Conservation (phyloP, 2,329 filamentous ascomycete species). For the Didymella pinodella region DNA sequence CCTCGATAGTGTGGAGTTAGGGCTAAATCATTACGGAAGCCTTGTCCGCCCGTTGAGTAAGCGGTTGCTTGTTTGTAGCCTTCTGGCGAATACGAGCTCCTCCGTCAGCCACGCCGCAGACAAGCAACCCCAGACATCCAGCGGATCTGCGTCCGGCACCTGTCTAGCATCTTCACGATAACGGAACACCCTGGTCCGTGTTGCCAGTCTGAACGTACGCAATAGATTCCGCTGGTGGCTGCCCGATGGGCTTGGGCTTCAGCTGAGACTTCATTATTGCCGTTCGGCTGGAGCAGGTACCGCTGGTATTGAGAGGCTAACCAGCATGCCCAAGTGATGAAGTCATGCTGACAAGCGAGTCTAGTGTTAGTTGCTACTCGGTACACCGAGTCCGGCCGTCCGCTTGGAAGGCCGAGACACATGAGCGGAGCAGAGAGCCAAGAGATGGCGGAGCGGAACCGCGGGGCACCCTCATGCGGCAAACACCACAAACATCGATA, state of each 20-base stretch:
- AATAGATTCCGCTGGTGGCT: background rate
- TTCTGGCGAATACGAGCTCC: background rate
- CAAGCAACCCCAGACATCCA: background rate
- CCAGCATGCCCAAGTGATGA: constrained; percentile 1
- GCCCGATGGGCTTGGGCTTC: too few relatives aligned
- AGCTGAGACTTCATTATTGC: background rate
- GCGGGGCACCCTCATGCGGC: constrained; percentile 21
- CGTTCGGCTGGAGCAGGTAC: background rate
- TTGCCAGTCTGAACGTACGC: background rate
- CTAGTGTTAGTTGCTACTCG: background rate
- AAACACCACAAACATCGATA: constrained; percentile 19
- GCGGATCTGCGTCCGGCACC: constrained; percentile 2
- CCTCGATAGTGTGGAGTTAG: constrained; percentile 19
- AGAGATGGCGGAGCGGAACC: constrained; percentile 6
- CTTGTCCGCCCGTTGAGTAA: constrained; percentile 14
- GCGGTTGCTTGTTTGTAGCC: constrained; percentile 13
- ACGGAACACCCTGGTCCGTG: background rate
- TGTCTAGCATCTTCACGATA: background rate
- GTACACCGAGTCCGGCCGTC: background rate
- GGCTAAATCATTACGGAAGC: constrained; percentile 1
- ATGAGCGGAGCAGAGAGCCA: background rate
- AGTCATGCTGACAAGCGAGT: constrained; percentile 4
- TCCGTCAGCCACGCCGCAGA: constrained; percentile 10
- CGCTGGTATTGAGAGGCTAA: background rate
- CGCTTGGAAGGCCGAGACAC: too few relatives aligned